phyloP scores from a whole-genome alignment of 805 yeast species.

The Diddensiella transvaalensis region DNA sequence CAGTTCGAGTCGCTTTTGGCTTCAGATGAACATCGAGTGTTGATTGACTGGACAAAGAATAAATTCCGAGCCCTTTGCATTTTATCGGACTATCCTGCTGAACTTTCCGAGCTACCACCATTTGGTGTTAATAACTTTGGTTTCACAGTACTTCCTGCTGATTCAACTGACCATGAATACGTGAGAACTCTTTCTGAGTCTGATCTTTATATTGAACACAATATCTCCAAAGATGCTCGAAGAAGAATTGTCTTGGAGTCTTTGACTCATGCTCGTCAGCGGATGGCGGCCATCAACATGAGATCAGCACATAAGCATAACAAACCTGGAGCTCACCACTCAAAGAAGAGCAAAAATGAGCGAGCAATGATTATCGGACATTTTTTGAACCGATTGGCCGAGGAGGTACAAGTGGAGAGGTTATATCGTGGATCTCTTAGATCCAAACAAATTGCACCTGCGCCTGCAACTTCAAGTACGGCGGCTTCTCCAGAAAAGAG shows the following conservation, averaged over 20 bases:
- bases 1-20: constrained; percentile 42
- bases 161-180: constrained; percentile 44
- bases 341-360: constrained; percentile 34
- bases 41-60: constrained; percentile 64
- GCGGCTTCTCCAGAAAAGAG: constrained; percentile 6
- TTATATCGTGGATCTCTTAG: constrained; percentile 49
- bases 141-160: constrained; percentile 42
- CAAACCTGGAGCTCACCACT: constrained; percentile 1
- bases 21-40: constrained; percentile 58
- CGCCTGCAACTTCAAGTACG: constrained; percentile 3
- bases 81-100: constrained; percentile 47
- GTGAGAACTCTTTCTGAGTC: constrained; percentile 44
- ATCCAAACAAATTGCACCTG: constrained; percentile 4
- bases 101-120: constrained; percentile 31
- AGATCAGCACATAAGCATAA: neutral
- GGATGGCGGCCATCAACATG: constrained; percentile 1
- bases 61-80: constrained; percentile 60
- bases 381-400: constrained; percentile 52
- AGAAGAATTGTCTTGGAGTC: constrained; percentile 40
- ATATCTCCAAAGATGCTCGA: constrained; percentile 39
- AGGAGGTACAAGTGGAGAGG: constrained; percentile 62
- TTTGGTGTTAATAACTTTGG: constrained; percentile 30
- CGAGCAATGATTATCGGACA: constrained; percentile 44
- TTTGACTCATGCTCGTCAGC: constrained; percentile 19
- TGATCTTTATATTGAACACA: constrained; percentile 57